phyloP scores from a whole-genome alignment of 805 yeast species.

The Yarrowia bubula region DNA sequence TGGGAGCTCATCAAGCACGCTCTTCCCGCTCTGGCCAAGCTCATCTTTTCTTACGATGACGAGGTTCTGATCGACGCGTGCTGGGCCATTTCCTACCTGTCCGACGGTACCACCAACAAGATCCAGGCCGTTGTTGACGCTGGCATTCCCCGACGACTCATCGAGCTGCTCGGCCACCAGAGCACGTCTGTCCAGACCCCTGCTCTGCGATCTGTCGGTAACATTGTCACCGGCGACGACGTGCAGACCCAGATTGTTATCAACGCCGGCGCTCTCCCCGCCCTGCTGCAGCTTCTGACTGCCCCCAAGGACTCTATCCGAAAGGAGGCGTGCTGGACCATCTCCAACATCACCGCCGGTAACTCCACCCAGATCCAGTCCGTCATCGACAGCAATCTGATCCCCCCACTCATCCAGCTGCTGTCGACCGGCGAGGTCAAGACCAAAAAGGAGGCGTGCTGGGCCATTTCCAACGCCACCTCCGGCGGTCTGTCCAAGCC shows the following conservation, averaged over 20 bases:
- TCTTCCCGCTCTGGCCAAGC: slow-evolving; percentile 85
- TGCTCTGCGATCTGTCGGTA: slow-evolving; percentile 95
- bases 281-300: slow-evolving; percentile 72
- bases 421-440: slow-evolving; percentile 84
- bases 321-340: slow-evolving; percentile 99
- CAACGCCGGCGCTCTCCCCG: slow-evolving; percentile 86
- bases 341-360: slow-evolving; percentile 97
- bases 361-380: slow-evolving; percentile 94
- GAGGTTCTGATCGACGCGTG: slow-evolving; percentile 96
- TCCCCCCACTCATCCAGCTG: slow-evolving; percentile 83
- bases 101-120: slow-evolving; percentile 89
- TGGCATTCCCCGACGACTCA: slow-evolving; percentile 89
- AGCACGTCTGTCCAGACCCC: slow-evolving; percentile 92
- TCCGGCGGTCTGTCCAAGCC: slow-evolving; percentile 92
- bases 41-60: slow-evolving; percentile 84
- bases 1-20: slow-evolving; percentile 86
- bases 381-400: slow-evolving; percentile 88
- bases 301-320: slow-evolving; percentile 89
- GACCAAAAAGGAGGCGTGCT: slow-evolving; percentile 97
- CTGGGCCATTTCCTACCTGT: slow-evolving; percentile 95
- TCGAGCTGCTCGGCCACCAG: slow-evolving; percentile 82
- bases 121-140: slow-evolving; percentile 97
- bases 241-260: slow-evolving; percentile 92
- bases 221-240: slow-evolving; percentile 96
- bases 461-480: slow-evolving; percentile 98